Evolutionary conservation across 2,329 filamentous ascomycete genomes (phyloP).

Genomic region (Colletotrichum australisinense): DNA sequence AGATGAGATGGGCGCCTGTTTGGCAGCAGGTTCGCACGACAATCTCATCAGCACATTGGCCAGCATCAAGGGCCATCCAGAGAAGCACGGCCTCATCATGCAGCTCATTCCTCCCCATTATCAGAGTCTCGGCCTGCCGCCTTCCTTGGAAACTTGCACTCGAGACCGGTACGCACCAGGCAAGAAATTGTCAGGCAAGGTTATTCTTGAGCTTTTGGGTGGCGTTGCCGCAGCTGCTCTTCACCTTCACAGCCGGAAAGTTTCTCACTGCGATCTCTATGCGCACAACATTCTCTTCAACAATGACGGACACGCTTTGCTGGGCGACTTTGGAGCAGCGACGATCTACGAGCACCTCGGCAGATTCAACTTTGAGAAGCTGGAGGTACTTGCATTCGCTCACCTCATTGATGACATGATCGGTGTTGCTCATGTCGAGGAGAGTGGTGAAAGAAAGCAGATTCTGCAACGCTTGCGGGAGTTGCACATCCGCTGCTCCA

Average conservation of each 20-base stretch:
- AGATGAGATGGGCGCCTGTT: slow-evolving; percentile 61
- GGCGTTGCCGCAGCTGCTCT: slow-evolving; percentile 54
- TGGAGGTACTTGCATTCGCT: slow-evolving; percentile 61
- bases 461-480: slow-evolving; percentile 39
- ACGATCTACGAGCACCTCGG: slow-evolving; percentile 52
- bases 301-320: slow-evolving; percentile 53
- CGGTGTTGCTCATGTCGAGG: slow-evolving; percentile 43
- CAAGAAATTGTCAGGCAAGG: slow-evolving; percentile 42
- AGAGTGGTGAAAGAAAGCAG: neutral
- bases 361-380: slow-evolving; percentile 48
- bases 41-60: slow-evolving; percentile 59
- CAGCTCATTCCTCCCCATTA: slow-evolving; percentile 58
- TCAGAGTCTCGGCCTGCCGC: slow-evolving; percentile 54
- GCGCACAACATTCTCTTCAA: slow-evolving; percentile 59
- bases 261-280: slow-evolving; percentile 60
- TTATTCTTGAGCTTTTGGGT: slow-evolving; percentile 49
- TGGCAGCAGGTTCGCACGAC: slow-evolving; percentile 57
- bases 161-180: slow-evolving; percentile 53
- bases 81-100: slow-evolving; percentile 56
- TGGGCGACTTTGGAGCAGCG: slow-evolving; percentile 61
- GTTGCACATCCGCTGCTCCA: slow-evolving; percentile 44
- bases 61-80: slow-evolving; percentile 53
- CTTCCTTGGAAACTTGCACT: slow-evolving; percentile 57
- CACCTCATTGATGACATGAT: slow-evolving; percentile 59
- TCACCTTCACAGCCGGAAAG: slow-evolving; percentile 56